phyloP scores from a whole-genome alignment of 495 filamentous ascomycete genomes.

The Parmelia sp. region DNA sequence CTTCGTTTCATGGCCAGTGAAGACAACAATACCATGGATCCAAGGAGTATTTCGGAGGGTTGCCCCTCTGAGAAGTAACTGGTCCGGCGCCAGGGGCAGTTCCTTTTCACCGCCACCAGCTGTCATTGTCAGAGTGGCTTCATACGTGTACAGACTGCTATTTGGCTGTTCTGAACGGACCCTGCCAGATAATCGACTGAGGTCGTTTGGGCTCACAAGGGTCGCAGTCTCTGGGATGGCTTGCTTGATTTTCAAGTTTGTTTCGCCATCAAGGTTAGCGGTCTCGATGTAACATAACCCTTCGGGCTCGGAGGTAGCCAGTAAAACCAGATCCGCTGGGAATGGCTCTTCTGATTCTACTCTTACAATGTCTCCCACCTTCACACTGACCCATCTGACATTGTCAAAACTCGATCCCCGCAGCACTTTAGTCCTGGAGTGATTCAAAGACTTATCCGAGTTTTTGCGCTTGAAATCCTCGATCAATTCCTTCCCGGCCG shows the following conservation, averaged over 20 bases:
- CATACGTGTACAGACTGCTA: slow-evolving; percentile 97
- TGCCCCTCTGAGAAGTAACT: slow-evolving; percentile 85
- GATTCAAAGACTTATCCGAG: slow-evolving; percentile 82
- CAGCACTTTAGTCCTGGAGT: slow-evolving; percentile 77
- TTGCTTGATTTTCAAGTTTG: slow-evolving; percentile 99
- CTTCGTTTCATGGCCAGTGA: slow-evolving; percentile 98
- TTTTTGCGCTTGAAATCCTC: slow-evolving; percentile 89
- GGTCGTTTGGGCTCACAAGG: slow-evolving; percentile 77
- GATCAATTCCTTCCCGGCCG: slow-evolving; percentile 87
- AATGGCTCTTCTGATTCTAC: slow-evolving; percentile 96
- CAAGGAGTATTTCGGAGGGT: slow-evolving; percentile 95
- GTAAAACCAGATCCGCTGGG: slow-evolving; percentile 84
- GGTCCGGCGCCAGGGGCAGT: slow-evolving; percentile 70
- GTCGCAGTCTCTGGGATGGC: slow-evolving; percentile 88
- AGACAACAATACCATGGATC: slow-evolving; percentile 95
- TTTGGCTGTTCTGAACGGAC: slow-evolving; percentile 96
- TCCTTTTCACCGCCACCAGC: slow-evolving; percentile 95
- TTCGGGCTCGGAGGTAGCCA: slow-evolving; percentile 95
- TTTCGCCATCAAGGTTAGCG: slow-evolving; percentile 96
- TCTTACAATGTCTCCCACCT: slow-evolving; percentile 88
- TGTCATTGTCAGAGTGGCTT: slow-evolving; percentile 90
- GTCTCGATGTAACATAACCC: slow-evolving; percentile 99
- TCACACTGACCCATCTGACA: slow-evolving; percentile 86
- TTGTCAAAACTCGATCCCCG: slow-evolving; percentile 80
- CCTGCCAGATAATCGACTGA: slow-evolving; percentile 79